These are phyloP conservation scores for Mucor sp. DNA, from an alignment of 371 early-diverging fungal genomes.

Conservation along the genomic window DNA sequence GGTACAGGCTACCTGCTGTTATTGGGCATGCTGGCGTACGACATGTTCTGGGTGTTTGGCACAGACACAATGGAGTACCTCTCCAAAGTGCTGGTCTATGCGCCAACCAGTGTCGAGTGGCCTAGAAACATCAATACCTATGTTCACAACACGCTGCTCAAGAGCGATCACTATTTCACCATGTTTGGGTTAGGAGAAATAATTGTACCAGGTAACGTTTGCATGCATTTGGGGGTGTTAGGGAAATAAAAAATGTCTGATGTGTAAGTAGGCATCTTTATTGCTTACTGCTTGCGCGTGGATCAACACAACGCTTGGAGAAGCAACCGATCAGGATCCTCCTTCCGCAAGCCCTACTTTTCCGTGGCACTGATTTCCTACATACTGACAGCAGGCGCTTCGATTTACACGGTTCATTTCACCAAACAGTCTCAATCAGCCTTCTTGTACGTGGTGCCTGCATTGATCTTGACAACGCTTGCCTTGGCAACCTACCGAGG, in stretches of 20 bases:
- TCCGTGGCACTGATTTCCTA: slow-evolving; percentile 75
- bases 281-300: slow-evolving; percentile 82
- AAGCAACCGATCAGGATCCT: neutral
- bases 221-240: neutral
- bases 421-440: slow-evolving; percentile 93
- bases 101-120: slow-evolving; percentile 90
- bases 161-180: slow-evolving; percentile 61
- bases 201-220: slow-evolving; percentile 81
- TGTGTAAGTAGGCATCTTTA: slow-evolving; percentile 68
- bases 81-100: slow-evolving; percentile 82
- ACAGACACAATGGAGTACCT: slow-evolving; percentile 95
- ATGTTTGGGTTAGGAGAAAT: slow-evolving; percentile 96
- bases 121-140: slow-evolving; percentile 64
- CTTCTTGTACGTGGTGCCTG: slow-evolving; percentile 88
- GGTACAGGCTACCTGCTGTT: slow-evolving; percentile 88
- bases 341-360: slow-evolving; percentile 77
- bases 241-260: neutral
- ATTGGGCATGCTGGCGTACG: slow-evolving; percentile 87
- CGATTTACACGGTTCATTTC: slow-evolving; percentile 87
- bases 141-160: slow-evolving; percentile 42
- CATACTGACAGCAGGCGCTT: slow-evolving; percentile 75
- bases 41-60: slow-evolving; percentile 96
- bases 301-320: slow-evolving; percentile 63
- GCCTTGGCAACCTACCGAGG: slow-evolving; percentile 67
- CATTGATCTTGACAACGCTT: slow-evolving; percentile 79